Base-by-base conservation (phyloP, 75 land plant genomes). In the Selaginella moellendorffii region DNA sequence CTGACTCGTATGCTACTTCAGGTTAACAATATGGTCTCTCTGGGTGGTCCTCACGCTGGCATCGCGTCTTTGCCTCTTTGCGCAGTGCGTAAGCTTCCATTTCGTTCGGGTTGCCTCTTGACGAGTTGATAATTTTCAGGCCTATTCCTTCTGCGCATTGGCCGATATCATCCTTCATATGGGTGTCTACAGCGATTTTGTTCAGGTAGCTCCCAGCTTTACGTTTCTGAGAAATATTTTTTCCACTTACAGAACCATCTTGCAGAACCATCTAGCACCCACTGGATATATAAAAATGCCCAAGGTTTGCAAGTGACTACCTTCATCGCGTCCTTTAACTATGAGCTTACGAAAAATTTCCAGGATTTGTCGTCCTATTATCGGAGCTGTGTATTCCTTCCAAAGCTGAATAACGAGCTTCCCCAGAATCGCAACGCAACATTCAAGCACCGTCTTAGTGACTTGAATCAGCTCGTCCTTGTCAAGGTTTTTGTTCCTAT, bases 21-120 rank as follows among this genome's bases (percentile, higher is more conserved):
- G 97, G 96, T 92, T 2, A 77, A 75, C 22, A 92, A 88, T 67
- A 80, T 88, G 60, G 69, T 92, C 26, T 92, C 97, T 36, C 71
- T 92, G 1, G 95, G 79, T 52, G 97, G 97, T 2, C 97, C 97
- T 26, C 97, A 92, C 83, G 97, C 97, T 68, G 97, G 97, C 29
- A 92, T 82, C 21, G 97, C 95, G 56, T 85, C 95, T 22, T 82
- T 88, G 2, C 97, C 97, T 59, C 72, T 85, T 27, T 92, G 97
- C 67, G 79, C 86, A 26, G 97, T 92, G 78, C 76, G 88, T 62
- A 0, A 36, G 10, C n/a, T n/a, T n/a, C n/a, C n/a, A n/a, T n/a
- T n/a, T n/a, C n/a, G n/a, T n/a, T n/a, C n/a, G n/a, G n/a, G n/a
- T n/a, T n/a, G n/a, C n/a, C n/a, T n/a, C n/a, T n/a, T n/a, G n/a